phyloP scores from a whole-genome alignment of 2,329 filamentous ascomycete genomes.

The Hortaea werneckii region DNA sequence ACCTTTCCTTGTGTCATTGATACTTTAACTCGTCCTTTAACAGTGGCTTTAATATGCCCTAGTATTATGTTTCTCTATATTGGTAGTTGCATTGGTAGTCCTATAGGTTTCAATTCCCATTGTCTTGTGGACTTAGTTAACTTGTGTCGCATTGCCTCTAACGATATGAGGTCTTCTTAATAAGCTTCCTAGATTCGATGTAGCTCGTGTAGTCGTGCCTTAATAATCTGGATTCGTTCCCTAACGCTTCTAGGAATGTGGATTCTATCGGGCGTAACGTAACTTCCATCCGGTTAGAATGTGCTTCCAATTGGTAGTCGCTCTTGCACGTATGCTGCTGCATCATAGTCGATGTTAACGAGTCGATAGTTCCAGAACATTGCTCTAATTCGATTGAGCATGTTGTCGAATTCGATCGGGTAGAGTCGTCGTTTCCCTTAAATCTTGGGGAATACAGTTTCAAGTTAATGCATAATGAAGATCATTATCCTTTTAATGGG shows the following conservation, averaged over 20 bases:
- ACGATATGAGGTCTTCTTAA: not conserved
- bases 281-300: constrained; percentile 1
- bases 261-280: constrained; percentile 3
- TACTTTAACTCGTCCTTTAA: too few relatives aligned
- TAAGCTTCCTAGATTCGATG: not conserved
- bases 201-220: not conserved
- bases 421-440: constrained; percentile 4
- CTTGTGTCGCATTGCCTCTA: not conserved
- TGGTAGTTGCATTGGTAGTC: not conserved
- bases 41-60: not conserved
- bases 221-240: not conserved
- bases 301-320: constrained; percentile 4
- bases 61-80: constrained; percentile 1
- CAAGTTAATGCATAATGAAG: too few relatives aligned
- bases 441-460: too few relatives aligned
- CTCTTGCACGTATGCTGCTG: constrained; percentile 2
- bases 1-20: too few relatives aligned
- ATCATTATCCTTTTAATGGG: too few relatives aligned
- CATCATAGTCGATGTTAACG: not conserved
- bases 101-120: not conserved
- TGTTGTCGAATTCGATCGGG: constrained; percentile 1
- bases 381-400: not conserved
- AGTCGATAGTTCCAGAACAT: constrained; percentile 8
- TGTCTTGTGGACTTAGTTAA: not conserved
- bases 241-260: constrained; percentile 1